Evolutionary conservation across 805 yeast species (phyloP).

Genomic region (Candida lessepsii): DNA sequence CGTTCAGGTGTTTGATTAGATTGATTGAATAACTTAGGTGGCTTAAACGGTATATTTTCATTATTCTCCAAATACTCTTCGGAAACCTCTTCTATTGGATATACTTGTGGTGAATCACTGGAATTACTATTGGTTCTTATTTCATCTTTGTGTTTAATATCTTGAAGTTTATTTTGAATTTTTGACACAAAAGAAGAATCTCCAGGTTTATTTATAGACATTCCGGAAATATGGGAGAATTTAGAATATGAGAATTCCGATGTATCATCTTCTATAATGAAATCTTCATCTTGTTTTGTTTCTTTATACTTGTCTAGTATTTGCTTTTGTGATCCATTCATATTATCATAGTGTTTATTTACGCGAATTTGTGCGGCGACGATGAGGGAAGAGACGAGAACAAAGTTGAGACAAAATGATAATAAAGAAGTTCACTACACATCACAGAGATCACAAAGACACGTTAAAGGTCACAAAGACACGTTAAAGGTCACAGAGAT

Average conservation of each 20-base stretch:
- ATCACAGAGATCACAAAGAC: too few species aligned
- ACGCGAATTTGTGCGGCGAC: slow-evolving; percentile 1
- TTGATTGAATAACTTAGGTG: not conserved
- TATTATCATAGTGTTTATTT: slow-evolving; percentile 4
- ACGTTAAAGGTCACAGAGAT: too few species aligned
- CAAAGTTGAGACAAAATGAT: not conserved
- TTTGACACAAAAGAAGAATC: slow-evolving; percentile 30
- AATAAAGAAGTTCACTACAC: too few species aligned
- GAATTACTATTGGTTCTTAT: slow-evolving; percentile 6
- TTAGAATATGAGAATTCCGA: slow-evolving; percentile 35
- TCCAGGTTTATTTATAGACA: slow-evolving; percentile 1
- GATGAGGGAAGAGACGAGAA: too few species aligned
- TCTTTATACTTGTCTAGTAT: slow-evolving; percentile 21
- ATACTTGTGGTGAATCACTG: not conserved
- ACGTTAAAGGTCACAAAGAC: too few species aligned
- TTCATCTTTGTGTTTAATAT: slow-evolving; percentile 6
- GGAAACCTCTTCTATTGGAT: slow-evolving; percentile 9
- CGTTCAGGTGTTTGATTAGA: slow-evolving; percentile 5
- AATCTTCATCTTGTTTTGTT: slow-evolving; percentile 19
- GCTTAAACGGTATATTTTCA: slow-evolving; percentile 11
- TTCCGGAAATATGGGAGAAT: slow-evolving; percentile 29
- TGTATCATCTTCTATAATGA: slow-evolving; percentile 25
- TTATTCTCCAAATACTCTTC: slow-evolving; percentile 12
- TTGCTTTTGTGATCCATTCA: slow-evolving; percentile 6
- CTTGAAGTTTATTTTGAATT: slow-evolving; percentile 23